phyloP scores from a whole-genome alignment of 345 rosid species.

The Viola odorata region DNA sequence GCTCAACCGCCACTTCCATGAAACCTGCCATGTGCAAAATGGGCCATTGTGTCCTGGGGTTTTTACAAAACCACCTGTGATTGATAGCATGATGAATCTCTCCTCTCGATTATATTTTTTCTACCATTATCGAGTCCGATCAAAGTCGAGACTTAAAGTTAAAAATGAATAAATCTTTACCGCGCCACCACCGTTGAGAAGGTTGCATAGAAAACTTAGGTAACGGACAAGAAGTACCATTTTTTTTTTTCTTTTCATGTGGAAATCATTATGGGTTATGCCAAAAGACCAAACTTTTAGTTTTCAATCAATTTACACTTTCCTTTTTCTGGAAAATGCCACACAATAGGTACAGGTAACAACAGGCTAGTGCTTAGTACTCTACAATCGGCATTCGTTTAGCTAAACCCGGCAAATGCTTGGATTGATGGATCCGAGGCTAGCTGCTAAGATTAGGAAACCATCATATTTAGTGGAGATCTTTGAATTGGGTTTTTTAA shows the following conservation, averaged over 20 bases:
- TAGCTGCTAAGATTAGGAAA: neutral
- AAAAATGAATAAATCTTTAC: neutral
- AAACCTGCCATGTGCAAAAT: neutral
- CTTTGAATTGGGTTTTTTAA: neutral
- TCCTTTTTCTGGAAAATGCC: too few relatives aligned
- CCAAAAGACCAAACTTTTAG: too few relatives aligned
- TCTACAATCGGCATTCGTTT: neutral
- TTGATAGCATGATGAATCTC: neutral
- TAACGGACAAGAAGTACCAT: too few relatives aligned
- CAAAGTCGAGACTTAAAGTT: neutral
- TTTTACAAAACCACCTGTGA: too few relatives aligned
- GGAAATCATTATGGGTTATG: too few relatives aligned
- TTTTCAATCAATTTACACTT: too few relatives aligned
- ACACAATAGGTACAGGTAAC: neutral
- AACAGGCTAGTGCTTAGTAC: neutral
- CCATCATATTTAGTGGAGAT: constrained; percentile 1
- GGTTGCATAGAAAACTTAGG: too few relatives aligned
- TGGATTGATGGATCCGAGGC: neutral
- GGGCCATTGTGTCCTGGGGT: neutral
- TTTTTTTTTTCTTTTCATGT: too few relatives aligned
- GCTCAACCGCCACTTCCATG: neutral
- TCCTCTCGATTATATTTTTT: neutral
- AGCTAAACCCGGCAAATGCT: neutral
- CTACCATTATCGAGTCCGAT: neutral
- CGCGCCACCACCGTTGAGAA: too few relatives aligned